Base-by-base conservation (phyloP, 1,284 basidiomycete species). In the Moesziomyces parantarcticus region DNA sequence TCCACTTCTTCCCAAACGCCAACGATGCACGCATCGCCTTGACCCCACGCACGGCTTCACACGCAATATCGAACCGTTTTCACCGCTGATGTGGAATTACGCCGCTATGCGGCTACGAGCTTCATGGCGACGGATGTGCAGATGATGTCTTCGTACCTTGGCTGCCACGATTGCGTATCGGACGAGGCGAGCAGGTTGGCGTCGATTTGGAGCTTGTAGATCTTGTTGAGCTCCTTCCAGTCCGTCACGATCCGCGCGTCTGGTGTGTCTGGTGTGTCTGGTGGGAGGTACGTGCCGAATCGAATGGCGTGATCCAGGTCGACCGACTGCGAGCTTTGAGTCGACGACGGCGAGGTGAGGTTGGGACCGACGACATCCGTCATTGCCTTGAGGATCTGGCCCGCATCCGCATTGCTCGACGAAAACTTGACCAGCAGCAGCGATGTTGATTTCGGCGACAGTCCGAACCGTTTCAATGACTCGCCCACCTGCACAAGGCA, bases 61-160 rank as follows among this genome's bases (percentile, higher is more conserved):
- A 22, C 52, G 21, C n/a, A 56, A 56, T 56, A 16, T 18, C 25
- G 46, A 32, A 32, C 13, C 5, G 8, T 21, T 20, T 23, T 25
- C 22, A 13, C 11, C 10, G 43, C 10, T 23, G 23, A 2, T 46
- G 14, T 46, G 10, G n/a, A n/a, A 25, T 50, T 34, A 8, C n/a
- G 39, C n/a, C 39, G 44, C 23, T 39, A 16, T 25, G 32, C 66
- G 36, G 70, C 70, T 0, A 76, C 66, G 13, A 69, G 50, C 49
- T 76, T 76, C 70, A 76, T 73, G 7, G 74, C 74, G 26, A 73
- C 69, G 18, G 50, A 64, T 39, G 62, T 76, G 43, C 59, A 69
- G 40, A 72, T 53, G n/a, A 76, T 67, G 1, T 75, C 65, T 42
- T 70, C 52, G 42, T 55, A 67, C 40, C 39, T n/a, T 5, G 43